A percentile compares a stretch with the other conserved stretches of the same genome.
phyloP scores from a whole-genome alignment of 129 eudicot species.

The Rutidosis leptorrhynchoides region DNA sequence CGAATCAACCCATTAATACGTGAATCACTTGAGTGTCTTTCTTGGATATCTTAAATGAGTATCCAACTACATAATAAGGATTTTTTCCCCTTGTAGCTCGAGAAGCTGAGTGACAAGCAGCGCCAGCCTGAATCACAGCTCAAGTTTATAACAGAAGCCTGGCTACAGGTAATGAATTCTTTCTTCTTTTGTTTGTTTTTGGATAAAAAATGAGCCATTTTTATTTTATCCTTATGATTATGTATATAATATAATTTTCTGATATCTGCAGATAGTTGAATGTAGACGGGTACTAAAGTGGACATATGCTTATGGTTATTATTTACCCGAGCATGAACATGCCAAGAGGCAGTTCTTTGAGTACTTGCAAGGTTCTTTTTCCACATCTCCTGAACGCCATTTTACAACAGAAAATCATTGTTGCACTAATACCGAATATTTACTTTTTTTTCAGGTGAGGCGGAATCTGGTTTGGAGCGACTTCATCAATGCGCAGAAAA shows the following conservation, averaged over 20 bases:
- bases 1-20: background rate
- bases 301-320: slow-evolving; percentile 97
- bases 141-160: slow-evolving; percentile 94
- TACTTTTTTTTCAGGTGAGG: slow-evolving; percentile 62
- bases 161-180: slow-evolving; percentile 65
- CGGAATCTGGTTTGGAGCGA: slow-evolving; percentile 93
- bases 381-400: slow-evolving; percentile 10
- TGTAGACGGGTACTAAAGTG: slow-evolving; percentile 95
- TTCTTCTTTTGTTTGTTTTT: background rate
- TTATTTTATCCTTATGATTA: background rate
- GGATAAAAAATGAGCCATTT: background rate
- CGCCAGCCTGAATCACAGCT: slow-evolving; percentile 97
- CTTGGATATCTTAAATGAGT: background rate
- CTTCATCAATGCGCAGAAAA: slow-evolving; percentile 99
- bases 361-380: slow-evolving; percentile 79
- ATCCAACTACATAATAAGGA: background rate
- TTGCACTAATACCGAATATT: background rate
- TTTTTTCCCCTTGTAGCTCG: slow-evolving; percentile 51
- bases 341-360: slow-evolving; percentile 94
- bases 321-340: slow-evolving; percentile 79
- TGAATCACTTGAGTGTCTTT: background rate
- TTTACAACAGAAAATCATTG: background rate
- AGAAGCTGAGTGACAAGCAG: slow-evolving; percentile 91
- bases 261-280: slow-evolving; percentile 77
- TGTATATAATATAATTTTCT: background rate